Percentiles rank a stretch among this genome's conserved stretches.
Conservation (phyloP, 371 early-diverging fungal species). For the Smittium culicis region DNA sequence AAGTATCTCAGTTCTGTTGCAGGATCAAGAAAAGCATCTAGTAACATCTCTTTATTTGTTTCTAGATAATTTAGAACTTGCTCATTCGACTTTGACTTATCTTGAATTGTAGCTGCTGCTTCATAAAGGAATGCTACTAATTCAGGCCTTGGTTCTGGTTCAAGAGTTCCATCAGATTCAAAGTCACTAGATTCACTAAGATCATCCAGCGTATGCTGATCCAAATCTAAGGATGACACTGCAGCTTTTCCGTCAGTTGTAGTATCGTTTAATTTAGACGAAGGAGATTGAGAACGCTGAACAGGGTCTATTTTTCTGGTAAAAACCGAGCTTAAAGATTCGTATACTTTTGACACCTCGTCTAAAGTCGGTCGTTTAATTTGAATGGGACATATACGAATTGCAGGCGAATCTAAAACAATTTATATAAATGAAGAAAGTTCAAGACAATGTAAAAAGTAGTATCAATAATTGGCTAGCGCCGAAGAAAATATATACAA, state of each 20-base stretch:
- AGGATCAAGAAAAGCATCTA: constrained; percentile 30
- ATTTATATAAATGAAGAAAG: not conserved
- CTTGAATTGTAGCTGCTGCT: constrained; percentile 19
- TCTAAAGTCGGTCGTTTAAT: constrained; percentile 48
- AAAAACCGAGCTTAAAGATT: constrained; percentile 17
- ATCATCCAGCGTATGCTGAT: not conserved
- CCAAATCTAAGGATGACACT: not conserved
- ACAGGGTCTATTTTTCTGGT: constrained; percentile 12
- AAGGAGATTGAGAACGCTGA: too few species aligned
- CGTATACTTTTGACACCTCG: constrained; percentile 41
- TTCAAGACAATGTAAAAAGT: not conserved
- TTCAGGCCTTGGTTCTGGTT: constrained; percentile 25
- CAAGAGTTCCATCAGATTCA: constrained; percentile 22
- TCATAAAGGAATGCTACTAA: constrained; percentile 22
- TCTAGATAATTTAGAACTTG: constrained; percentile 17
- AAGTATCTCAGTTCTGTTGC: constrained; percentile 35
- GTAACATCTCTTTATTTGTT: constrained; percentile 15
- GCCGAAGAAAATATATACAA: not conserved
- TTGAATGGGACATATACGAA: not conserved
- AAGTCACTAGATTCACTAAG: not conserved
- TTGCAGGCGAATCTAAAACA: not conserved
- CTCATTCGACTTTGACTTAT: constrained; percentile 13
- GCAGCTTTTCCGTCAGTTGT: not conserved
- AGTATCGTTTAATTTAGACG: too few species aligned
- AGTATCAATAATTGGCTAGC: too few species aligned